A percentile compares a stretch with the other conserved stretches of the same genome.
phyloP scores from a whole-genome alignment of 2,329 filamentous ascomycete species.

The Pseudogymnoascus sp. region DNA sequence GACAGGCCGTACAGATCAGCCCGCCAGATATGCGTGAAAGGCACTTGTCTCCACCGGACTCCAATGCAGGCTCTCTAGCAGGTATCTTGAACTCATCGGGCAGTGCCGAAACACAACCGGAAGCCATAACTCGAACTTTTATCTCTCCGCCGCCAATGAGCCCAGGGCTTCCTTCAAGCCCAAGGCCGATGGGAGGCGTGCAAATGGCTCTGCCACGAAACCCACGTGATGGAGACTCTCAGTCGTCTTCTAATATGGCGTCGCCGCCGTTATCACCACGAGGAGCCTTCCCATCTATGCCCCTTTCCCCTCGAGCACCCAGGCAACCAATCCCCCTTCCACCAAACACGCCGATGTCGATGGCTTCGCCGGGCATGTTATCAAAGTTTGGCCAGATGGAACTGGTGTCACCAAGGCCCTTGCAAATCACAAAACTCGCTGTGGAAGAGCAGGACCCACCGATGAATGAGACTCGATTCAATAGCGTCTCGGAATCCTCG shows the following conservation, averaged over 20 bases:
- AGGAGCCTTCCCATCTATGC: constrained; percentile 40
- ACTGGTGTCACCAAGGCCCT: constrained; percentile 36
- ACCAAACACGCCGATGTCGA: constrained; percentile 59
- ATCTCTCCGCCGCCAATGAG: constrained; percentile 45
- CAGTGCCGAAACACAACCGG: constrained; percentile 21
- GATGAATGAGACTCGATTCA: constrained; percentile 15
- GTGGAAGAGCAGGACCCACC: constrained; percentile 20
- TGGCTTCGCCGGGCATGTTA: constrained; percentile 39
- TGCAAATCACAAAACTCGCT: constrained; percentile 34
- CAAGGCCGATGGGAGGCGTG: constrained; percentile 51
- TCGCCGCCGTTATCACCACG: constrained; percentile 66
- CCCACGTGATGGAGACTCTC: constrained; percentile 37
- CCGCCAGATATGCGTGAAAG: constrained; percentile 27
- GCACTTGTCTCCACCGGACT: constrained; percentile 29
- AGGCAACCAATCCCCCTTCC: constrained; percentile 67
- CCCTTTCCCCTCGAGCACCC: constrained; percentile 65
- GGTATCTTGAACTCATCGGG: constrained; percentile 38
- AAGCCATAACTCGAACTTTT: constrained; percentile 20
- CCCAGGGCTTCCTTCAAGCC: constrained; percentile 53
- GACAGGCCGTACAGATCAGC: constrained; percentile 27
- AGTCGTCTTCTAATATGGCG: constrained; percentile 37
- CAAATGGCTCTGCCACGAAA: constrained; percentile 52
- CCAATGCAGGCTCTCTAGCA: constrained; percentile 43
- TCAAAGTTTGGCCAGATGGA: constrained; percentile 27
- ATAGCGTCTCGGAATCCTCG: constrained; percentile 15